Base-by-base conservation (phyloP, 2,329 filamentous ascomycete species). In the Cytospora leucostoma region DNA sequence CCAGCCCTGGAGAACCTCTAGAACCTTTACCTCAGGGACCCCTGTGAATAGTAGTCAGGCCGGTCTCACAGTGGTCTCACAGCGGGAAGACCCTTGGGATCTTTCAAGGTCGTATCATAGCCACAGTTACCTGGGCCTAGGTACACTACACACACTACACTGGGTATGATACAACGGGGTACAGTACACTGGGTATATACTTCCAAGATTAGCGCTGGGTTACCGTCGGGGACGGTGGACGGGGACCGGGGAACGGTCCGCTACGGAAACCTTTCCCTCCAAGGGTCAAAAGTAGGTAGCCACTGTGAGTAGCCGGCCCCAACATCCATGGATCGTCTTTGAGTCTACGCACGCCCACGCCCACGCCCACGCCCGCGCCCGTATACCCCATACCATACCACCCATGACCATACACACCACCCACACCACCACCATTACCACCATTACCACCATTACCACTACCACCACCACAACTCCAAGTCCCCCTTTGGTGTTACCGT, bases 231-330 rank as follows among this genome's bases (percentile, higher is more conserved):
- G n/a, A n/a, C n/a, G n/a, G n/a, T n/a, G n/a, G n/a, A n/a, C n/a
- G n/a, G n/a, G 44, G 44, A 47, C 44, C n/a, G 51, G 54, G 61
- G 61, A 62, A 58, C 61, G 61, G 61, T 50, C 61, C 61, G 61
- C 55, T 58, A 49, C 55, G 55, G 53, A 44, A 57, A 21, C 53
- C 33, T 19, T 27, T 21, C 60, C 47, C 33, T 44, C 54, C 35
- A 35, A 57, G 51, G 37, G 40, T 34, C 34, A 44, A 35, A 54
- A 51, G 27, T 27, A 27, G 27, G 27, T 27, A 27, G 27, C 27
- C 27, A 27, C 27, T 27, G 27, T 27, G 27, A 27, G 27, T 4
- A 27, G 27, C 27, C 27, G 2, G 27, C 27, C 27, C 27, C 27
- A 4, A 27, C 27, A 27, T n/a, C n/a, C n/a, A n/a, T n/a, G n/a